Evolutionary conservation across 495 filamentous ascomycete species (phyloP).

Genomic region (Pyrenula aspistea): DNA sequence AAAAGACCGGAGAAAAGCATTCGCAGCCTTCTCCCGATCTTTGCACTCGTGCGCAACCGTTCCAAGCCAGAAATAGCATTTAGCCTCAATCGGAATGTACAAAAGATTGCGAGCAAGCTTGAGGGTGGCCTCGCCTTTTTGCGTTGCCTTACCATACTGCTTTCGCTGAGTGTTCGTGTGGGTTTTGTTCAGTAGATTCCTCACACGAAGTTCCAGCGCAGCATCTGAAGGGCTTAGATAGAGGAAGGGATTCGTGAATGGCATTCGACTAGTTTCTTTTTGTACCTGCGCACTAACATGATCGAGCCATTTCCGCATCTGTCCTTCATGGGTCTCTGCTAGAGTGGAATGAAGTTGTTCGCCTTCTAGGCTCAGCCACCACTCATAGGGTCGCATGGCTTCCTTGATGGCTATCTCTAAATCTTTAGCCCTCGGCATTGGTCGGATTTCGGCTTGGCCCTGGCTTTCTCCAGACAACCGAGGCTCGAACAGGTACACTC

Average conservation of each 20-base stretch:
- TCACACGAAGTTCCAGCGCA: background rate
- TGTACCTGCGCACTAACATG: background rate
- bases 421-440: background rate
- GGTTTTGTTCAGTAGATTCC: background rate
- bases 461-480: background rate
- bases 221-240: background rate
- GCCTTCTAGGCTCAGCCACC: background rate
- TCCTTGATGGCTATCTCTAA: background rate
- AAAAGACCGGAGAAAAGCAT: slow-evolving; percentile 3
- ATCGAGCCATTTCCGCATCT: background rate
- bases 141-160: background rate
- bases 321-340: background rate
- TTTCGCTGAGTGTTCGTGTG: background rate
- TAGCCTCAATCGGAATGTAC: slow-evolving; percentile 1
- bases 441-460: background rate
- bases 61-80: slow-evolving; percentile 12
- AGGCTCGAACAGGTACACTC: background rate
- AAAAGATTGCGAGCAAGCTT: background rate
- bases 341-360: background rate
- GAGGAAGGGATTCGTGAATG: background rate
- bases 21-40: slow-evolving; percentile 3
- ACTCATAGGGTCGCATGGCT: background rate
- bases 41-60: slow-evolving; percentile 6
- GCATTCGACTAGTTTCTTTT: background rate
- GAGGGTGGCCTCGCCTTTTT: slow-evolving; percentile 1